Percentiles rank a stretch among this genome's conserved stretches.
phyloP scores from a whole-genome alignment of 805 yeast species.

The Isabelozyma rhagii region DNA sequence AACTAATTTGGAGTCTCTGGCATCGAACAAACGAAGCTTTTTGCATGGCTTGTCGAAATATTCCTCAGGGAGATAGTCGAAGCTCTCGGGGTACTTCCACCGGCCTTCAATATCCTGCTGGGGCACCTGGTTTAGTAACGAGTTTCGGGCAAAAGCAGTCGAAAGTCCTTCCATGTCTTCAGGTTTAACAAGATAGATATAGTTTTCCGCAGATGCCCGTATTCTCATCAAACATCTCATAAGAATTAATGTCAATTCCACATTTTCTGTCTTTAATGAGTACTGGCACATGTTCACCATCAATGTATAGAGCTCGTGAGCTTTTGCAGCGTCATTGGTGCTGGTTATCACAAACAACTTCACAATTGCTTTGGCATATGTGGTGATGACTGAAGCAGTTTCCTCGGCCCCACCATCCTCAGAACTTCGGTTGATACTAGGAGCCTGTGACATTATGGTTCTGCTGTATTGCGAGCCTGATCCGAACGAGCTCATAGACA shows the following conservation, averaged over 20 bases:
- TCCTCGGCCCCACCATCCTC: too few species aligned
- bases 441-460: not conserved
- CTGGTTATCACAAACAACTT: slow-evolving; percentile 22
- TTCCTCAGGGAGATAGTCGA: slow-evolving; percentile 45
- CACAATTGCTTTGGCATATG: slow-evolving; percentile 21
- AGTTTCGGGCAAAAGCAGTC: slow-evolving; percentile 53
- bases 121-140: slow-evolving; percentile 20
- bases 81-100: slow-evolving; percentile 64
- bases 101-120: slow-evolving; percentile 12
- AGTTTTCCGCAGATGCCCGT: slow-evolving; percentile 44
- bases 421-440: not conserved
- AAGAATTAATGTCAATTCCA: slow-evolving; percentile 42
- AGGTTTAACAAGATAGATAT: slow-evolving; percentile 50
- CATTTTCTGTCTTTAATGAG: slow-evolving; percentile 31
- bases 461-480: slow-evolving; percentile 8
- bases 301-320: slow-evolving; percentile 23
- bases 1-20: not conserved
- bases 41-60: slow-evolving; percentile 40
- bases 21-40: slow-evolving; percentile 14
- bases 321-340: slow-evolving; percentile 19
- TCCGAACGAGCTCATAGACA: slow-evolving; percentile 19
- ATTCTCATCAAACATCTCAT: slow-evolving; percentile 54
- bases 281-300: slow-evolving; percentile 34
- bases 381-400: slow-evolving; percentile 5
- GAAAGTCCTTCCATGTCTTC: slow-evolving; percentile 66